A percentile compares a stretch with the other conserved stretches of the same genome.
phyloP scores from a whole-genome alignment of 2,329 filamentous ascomycete species.

The Cadophora sp. region DNA sequence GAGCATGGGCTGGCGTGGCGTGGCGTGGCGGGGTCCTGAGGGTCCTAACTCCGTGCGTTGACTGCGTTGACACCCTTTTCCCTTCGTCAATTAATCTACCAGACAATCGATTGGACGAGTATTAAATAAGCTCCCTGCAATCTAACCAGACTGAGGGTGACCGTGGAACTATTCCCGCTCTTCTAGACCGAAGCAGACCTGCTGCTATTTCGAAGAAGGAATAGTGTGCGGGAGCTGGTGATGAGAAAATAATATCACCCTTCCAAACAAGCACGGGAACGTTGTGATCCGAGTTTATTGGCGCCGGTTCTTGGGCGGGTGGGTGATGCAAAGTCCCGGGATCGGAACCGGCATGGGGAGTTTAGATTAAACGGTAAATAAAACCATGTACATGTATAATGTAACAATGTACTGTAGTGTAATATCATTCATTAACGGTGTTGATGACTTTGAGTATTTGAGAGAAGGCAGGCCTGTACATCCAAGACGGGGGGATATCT shows the following conservation, averaged over 20 bases:
- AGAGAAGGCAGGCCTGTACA: background rate
- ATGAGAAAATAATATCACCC: too few relatives aligned
- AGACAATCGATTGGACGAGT: background rate
- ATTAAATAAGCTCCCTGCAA: background rate
- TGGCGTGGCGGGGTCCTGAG: too few relatives aligned
- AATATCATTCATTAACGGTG: too few relatives aligned
- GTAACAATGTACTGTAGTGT: background rate
- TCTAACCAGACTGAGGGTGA: background rate
- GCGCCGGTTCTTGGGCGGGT: background rate
- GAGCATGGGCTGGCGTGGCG: too few relatives aligned
- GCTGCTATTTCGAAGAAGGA: background rate
- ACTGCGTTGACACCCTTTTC: background rate
- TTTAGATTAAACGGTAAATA: background rate
- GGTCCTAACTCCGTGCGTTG: background rate
- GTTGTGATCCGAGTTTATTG: background rate
- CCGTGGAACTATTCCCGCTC: background rate
- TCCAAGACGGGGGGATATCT: background rate
- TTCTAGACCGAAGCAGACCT: background rate
- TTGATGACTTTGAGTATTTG: background rate
- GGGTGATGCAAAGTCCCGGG: background rate
- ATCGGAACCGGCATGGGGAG: background rate
- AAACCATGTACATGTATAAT: background rate
- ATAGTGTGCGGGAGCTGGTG: background rate
- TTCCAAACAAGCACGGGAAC: background rate
- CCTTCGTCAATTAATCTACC: background rate